Conservation (phyloP, 1,139 yeast genomes). For the Arxiozyma telluris region DNA sequence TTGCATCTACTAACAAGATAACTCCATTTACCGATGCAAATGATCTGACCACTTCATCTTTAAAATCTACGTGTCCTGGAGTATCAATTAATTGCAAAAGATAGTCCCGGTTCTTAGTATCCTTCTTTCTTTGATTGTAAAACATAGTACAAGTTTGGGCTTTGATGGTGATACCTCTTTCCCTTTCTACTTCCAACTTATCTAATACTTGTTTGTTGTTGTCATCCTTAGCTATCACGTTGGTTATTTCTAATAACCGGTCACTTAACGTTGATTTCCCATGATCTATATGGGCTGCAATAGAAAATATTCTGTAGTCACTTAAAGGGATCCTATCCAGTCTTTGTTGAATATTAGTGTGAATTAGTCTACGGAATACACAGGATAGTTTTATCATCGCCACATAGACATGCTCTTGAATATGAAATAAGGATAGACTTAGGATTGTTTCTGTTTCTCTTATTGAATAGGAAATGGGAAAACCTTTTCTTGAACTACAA, state of each 20-base stretch:
- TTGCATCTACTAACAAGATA: constrained; percentile 78
- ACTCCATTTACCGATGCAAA: constrained; percentile 98
- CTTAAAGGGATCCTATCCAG: constrained; percentile 70
- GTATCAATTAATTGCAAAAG: constrained; percentile 88
- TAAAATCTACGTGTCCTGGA: constrained; percentile 95
- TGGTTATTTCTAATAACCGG: constrained; percentile 75
- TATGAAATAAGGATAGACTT: too few relatives aligned
- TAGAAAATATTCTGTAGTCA: constrained; percentile 81
- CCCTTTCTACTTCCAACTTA: constrained; percentile 88
- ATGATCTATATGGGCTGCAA: constrained; percentile 96
- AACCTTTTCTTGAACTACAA: background rate
- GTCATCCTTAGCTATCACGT: constrained; percentile 64
- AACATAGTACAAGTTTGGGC: constrained; percentile 97
- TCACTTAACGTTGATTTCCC: constrained; percentile 93
- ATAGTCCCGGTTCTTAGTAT: constrained; percentile 52
- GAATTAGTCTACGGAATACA: background rate
- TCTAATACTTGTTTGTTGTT: constrained; percentile 77
- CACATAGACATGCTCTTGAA: background rate
- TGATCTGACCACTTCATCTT: constrained; percentile 87
- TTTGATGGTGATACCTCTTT: constrained; percentile 91
- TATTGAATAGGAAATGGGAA: background rate
- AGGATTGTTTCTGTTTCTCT: background rate
- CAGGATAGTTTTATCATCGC: background rate
- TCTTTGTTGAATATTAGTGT: constrained; percentile 27
- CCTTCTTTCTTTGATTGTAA: constrained; percentile 32